Evolutionary conservation across 768 basidiomycete genomes (phyloP), one percentile per base, ranked within the genome.

Genomic region (Rickenella mellea): DNA sequence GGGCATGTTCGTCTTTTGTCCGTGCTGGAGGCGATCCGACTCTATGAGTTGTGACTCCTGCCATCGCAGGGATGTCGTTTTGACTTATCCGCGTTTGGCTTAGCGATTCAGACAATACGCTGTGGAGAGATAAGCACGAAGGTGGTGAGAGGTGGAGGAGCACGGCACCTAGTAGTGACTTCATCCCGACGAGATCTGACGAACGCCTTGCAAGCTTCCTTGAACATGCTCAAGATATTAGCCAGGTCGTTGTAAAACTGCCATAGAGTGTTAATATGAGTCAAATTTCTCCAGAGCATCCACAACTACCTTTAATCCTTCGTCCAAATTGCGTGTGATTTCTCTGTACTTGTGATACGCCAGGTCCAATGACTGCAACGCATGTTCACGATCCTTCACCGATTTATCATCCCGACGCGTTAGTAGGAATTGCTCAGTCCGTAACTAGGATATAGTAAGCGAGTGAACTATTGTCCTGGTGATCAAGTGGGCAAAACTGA

Each of bases 201-300:
- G 85, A 89, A 96, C 4, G 69, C 68, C 51, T 74, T 75, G 56
- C 87, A 91, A 2, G 69, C 69, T 41, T 83, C 82, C 56, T 78
- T 83, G 66, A 90, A 87, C 46, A 80, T 73, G 5, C 69, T 63
- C 1, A 94, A 58, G 33, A 93, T 76, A 9, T 68, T 73, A 2
- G 76, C 71, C 42, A 98, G 72, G 52, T 88, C 84, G 47, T 89
- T 91, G 57, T 99, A 94, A 55, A 97, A 98, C 85, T 92, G 47
- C 6, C 4, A 19, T 9, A 20, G 12, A 25, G 12, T 22, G 24
- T 17, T 37, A 41, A 26, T 26, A 2, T 26, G 21, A 39, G 12
- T 15, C 27, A 9, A 4, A 46, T 12, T 20, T 30, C 30, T 19
- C 5, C 26, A 27, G 25, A 30, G 21, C 10, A 44, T 31, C 31